A percentile compares a stretch with the other conserved stretches of the same genome.
Evolutionary conservation across 176 grass and related monocot genomes (phyloP).

Genomic region (Musa troglodytarum): DNA sequence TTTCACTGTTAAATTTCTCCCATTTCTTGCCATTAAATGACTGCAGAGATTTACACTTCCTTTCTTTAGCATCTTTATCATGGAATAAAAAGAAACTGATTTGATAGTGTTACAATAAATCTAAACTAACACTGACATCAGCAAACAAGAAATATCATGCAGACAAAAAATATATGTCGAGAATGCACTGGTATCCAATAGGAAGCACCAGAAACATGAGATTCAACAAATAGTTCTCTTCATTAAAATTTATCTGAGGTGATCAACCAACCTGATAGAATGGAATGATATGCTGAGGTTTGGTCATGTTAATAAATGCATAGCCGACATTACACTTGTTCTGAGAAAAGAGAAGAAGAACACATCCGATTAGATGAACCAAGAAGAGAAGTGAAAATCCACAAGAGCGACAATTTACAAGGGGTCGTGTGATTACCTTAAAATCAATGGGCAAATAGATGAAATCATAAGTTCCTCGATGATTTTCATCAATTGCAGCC

Average conservation of each 20-base stretch:
- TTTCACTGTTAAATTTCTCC: conserved; percentile 99
- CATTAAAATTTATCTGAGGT: neutral
- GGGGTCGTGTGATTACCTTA: conserved; percentile 42
- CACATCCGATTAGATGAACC: neutral
- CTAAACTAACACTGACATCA: neutral
- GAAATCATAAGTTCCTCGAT: conserved; percentile 89
- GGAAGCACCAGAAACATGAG: neutral
- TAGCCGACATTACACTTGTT: conserved; percentile 98
- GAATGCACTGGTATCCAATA: neutral
- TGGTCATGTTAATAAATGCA: conserved; percentile 94
- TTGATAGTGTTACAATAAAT: neutral
- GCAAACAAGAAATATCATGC: neutral
- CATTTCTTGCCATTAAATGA: conserved; percentile 90
- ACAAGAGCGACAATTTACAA: neutral
- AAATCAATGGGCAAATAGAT: conserved; percentile 97
- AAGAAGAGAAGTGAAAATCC: neutral
- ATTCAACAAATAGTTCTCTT: neutral
- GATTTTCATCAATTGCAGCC: conserved; percentile 83
- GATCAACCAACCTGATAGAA: conserved; percentile 71
- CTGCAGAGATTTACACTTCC: conserved; percentile 34
- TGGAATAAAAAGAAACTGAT: conserved; percentile 9
- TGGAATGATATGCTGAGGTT: conserved; percentile 64
- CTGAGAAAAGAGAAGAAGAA: conserved; percentile 32
- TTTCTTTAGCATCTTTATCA: neutral
- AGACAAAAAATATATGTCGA: neutral